Conservation (phyloP, 352 stramenopile genomes). For the Pythium aquatile region DNA sequence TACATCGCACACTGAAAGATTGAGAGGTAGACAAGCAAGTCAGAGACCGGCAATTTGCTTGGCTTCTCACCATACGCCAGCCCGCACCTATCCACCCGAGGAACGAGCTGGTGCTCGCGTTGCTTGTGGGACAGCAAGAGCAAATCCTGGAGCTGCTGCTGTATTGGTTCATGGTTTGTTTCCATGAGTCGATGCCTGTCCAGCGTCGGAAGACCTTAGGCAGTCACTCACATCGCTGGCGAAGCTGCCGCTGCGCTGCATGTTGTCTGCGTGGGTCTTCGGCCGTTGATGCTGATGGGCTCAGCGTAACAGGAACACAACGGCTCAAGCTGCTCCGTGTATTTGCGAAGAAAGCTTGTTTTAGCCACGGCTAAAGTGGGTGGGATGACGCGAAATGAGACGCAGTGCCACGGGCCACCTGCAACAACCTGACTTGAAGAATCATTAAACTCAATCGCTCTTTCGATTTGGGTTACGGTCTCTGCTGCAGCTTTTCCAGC, state of each 20-base stretch:
- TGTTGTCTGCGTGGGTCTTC: background rate
- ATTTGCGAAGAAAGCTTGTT: background rate
- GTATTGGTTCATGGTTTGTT: constrained; percentile 7
- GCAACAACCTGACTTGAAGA: too few species aligned
- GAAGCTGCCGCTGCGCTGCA: constrained; percentile 6
- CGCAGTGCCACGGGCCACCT: background rate
- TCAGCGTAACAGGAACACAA: background rate
- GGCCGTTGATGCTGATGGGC: background rate
- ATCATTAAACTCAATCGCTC: too few species aligned
- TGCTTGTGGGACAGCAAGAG: constrained; percentile 47
- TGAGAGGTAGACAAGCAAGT: too few species aligned
- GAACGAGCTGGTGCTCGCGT: constrained; percentile 41
- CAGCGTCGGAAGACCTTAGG: background rate
- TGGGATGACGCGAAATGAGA: background rate
- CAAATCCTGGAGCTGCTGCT: constrained; percentile 70
- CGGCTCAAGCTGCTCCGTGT: background rate
- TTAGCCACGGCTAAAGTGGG: background rate
- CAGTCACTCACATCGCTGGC: constrained; percentile 8
- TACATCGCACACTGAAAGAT: constrained; percentile 21
- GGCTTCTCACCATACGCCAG: background rate
- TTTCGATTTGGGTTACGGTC: background rate
- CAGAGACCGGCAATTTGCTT: background rate
- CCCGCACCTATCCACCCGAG: constrained; percentile 57
- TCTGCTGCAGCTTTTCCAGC: constrained; percentile 6
- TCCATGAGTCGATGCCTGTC: background rate